A percentile compares a stretch with the other conserved stretches of the same genome.
Conservation (phyloP, 768 basidiomycete genomes). For the Botryobasidium botryosum region DNA sequence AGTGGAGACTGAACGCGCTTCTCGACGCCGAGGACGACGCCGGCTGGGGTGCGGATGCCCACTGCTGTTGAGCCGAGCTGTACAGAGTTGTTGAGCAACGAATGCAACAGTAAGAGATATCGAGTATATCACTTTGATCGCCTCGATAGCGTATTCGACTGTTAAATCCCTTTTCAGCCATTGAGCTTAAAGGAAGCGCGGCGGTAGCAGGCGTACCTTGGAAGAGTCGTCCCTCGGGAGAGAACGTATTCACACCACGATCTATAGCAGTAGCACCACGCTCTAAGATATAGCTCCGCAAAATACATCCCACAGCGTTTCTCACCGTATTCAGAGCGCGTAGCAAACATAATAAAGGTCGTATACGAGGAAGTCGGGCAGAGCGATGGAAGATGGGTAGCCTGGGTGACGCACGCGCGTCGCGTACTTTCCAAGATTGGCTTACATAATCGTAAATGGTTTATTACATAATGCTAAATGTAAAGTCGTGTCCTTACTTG, state of each 20-base stretch:
- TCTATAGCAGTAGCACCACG: slow-evolving; percentile 29
- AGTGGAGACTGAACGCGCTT: slow-evolving; percentile 96
- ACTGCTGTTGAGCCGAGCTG: slow-evolving; percentile 97
- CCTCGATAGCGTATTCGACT: slow-evolving; percentile 99
- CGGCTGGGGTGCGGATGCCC: slow-evolving; percentile 78
- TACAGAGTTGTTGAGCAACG: not conserved
- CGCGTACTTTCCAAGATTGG: too few species aligned
- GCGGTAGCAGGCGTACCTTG: slow-evolving; percentile 48
- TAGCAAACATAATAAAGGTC: slow-evolving; percentile 97
- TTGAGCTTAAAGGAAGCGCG: not conserved
- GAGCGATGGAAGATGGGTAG: too few species aligned
- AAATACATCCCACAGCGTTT: not conserved
- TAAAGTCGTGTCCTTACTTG: too few species aligned
- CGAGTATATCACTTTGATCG: slow-evolving; percentile 88
- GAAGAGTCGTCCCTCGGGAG: slow-evolving; percentile 94
- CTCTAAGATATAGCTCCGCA: not conserved
- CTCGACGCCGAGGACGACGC: slow-evolving; percentile 89
- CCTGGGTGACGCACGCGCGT: too few species aligned
- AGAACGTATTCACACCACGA: slow-evolving; percentile 97
- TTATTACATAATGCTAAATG: too few species aligned
- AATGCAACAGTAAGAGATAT: not conserved
- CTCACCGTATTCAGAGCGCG: slow-evolving; percentile 86
- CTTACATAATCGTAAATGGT: too few species aligned
- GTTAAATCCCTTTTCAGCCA: slow-evolving; percentile 4
- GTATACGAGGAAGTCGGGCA: too few species aligned